Base-by-base conservation (phyloP, 129 eudicot genomes). In the Rutidosis leptorrhynchoides region DNA sequence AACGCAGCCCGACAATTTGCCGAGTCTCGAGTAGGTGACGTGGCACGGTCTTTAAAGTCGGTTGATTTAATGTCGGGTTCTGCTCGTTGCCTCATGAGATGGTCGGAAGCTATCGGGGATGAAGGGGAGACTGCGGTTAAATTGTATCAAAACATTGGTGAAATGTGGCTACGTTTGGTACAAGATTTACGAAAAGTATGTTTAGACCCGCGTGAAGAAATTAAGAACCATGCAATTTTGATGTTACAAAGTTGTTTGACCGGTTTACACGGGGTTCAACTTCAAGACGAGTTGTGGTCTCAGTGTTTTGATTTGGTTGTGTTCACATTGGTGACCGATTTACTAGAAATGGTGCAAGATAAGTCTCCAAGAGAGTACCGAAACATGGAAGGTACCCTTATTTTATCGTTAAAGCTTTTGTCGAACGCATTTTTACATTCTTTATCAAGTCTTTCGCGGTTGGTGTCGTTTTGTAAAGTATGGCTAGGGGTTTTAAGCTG, bases 141-240 rank as follows among this genome's bases (percentile, higher is more conserved):
- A 65, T 23, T 87, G 73, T 79, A 85, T 62, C 83, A 82, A 77
- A 90, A 84, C 68, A 82, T 87, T 8, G 68, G 82, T 3, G 88
- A 87, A 53, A 87, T 87, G 95, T 84, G 95, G 90, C 62, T 87
- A 75, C 79, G 95, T 65, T 79, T 87, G 64, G 79, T 78, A 4
- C 90, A 81, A 55, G 85, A 76, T 29, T 32, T 87, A 11, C 74
- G 77, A 10, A 87, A 84, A 72, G 83, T 82, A 11, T 84, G 95
- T 67, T 17, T 84, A 8, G 95, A 87, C 64, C 77, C 73, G 15
- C 77, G 88, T 57, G 95, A 87, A 72, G 95, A 87, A 70, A 76
- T 84, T 6, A 74, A 88, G 42, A 84, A 82, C 69, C 95, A 87
- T 43, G 87, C 88, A 12, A 40, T 87, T 60, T 46, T 78, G 74